Evolutionary conservation across 2,329 filamentous ascomycete genomes (phyloP).

Genomic region (Pseudomassariella vexata): DNA sequence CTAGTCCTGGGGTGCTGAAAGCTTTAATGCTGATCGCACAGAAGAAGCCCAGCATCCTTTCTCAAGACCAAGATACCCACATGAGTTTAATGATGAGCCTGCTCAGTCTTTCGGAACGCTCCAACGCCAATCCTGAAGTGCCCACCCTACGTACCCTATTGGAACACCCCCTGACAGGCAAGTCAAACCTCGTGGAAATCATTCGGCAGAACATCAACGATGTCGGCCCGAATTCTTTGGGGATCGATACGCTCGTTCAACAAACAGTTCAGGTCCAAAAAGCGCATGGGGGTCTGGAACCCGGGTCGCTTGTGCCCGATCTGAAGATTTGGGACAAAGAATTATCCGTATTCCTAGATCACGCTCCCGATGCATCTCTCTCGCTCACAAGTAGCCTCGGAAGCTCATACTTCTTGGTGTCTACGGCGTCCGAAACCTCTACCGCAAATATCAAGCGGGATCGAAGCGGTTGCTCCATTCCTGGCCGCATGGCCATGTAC

Average conservation of each 20-base stretch:
- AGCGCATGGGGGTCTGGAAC: slow-evolving; percentile 24
- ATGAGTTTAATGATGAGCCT: slow-evolving; percentile 47
- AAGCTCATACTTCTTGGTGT: slow-evolving; percentile 62
- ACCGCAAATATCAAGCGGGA: slow-evolving; percentile 45
- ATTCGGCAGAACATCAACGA: slow-evolving; percentile 50
- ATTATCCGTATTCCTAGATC: slow-evolving; percentile 48
- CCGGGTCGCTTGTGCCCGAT: slow-evolving; percentile 53
- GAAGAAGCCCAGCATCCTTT: slow-evolving; percentile 37
- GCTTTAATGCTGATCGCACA: slow-evolving; percentile 43
- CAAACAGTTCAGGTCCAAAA: slow-evolving; percentile 36
- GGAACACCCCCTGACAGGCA: slow-evolving; percentile 34
- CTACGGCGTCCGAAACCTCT: slow-evolving; percentile 14
- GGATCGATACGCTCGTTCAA: slow-evolving; percentile 46
- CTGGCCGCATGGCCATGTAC: slow-evolving; percentile 72
- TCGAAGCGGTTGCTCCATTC: slow-evolving; percentile 62
- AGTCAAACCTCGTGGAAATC: slow-evolving; percentile 41
- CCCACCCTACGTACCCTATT: slow-evolving; percentile 37
- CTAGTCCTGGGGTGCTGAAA: slow-evolving; percentile 27
- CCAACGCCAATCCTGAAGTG: slow-evolving; percentile 32
- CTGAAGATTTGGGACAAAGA: slow-evolving; percentile 59
- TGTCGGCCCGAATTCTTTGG: slow-evolving; percentile 41
- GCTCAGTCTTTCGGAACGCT: slow-evolving; percentile 47
- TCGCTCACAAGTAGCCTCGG: slow-evolving; percentile 69
- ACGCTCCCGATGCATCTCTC: slow-evolving; percentile 54
- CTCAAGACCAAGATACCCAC: slow-evolving; percentile 37